phyloP scores from a whole-genome alignment of 345 rosid species.

The Toxicodendron radicans region DNA sequence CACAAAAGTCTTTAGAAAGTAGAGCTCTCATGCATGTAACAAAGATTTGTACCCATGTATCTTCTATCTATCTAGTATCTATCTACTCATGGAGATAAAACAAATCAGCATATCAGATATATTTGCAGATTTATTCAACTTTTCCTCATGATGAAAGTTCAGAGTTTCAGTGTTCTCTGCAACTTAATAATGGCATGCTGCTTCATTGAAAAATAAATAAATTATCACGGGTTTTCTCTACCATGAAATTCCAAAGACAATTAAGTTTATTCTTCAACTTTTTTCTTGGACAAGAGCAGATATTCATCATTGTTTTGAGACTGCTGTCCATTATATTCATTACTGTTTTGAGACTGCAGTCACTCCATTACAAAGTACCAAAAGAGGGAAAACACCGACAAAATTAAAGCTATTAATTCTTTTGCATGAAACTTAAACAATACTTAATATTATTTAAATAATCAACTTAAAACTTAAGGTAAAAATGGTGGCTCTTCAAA shows the following conservation, averaged over 20 bases:
- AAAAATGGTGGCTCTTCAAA: background rate
- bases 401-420: conserved; percentile 5
- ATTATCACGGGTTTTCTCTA: conserved; percentile 27
- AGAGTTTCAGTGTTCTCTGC: conserved; percentile 40
- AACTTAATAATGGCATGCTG: conserved; percentile 33
- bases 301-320: conserved; percentile 32
- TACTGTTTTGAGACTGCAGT: conserved; percentile 34
- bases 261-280: conserved; percentile 5
- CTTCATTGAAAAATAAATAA: conserved; percentile 7
- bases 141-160: conserved; percentile 40
- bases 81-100: conserved; percentile 14
- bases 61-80: background rate
- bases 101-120: conserved; percentile 34
- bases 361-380: conserved; percentile 25
- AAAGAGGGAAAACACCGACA: background rate
- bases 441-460: background rate
- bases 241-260: conserved; percentile 19
- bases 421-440: background rate
- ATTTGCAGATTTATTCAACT: conserved; percentile 37
- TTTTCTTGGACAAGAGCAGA: conserved; percentile 26
- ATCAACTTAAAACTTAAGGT: background rate
- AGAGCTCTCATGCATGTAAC: conserved; percentile 33
- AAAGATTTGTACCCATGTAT: conserved; percentile 19
- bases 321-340: conserved; percentile 31
- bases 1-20: conserved; percentile 16